Base-by-base conservation (phyloP, 139 green algal genomes). In the Pycnococcus provasolii region DNA sequence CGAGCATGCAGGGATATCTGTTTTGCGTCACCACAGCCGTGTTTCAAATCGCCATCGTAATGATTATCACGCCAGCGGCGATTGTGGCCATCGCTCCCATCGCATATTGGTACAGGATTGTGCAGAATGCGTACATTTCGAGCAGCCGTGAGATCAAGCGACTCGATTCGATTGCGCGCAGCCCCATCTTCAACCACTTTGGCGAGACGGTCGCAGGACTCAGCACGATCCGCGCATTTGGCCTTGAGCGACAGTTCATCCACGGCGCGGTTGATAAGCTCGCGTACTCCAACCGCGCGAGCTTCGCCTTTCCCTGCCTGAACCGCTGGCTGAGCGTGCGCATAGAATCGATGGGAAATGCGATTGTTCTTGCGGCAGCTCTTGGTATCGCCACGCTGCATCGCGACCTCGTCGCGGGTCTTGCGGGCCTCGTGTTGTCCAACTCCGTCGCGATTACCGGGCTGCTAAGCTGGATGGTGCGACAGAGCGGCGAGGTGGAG, bases 301-400 rank as follows among this genome's bases (percentile, higher is more conserved):
- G 67, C 44, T 67, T 64, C 60, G 62, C 66, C n/a, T 74, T 60
- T 62, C 76, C 78, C 60, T 72, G 64, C 65, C 67, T 62, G 58
- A 96, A 97, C 75, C 81, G 91, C 58, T 98, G 91, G 91, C 81
- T 98, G 44, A 83, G 73, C 11, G 74, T 97, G 42, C 79, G 91
- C 41, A 79, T 98, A 65, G 92, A 98, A 79, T 66, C 92, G 50
- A 87, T 96, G 68, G 91, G 90, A n/a, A 83, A 73, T 15, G 55
- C 67, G 0, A 79, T 91, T 1, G 76, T 88, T 13, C 79, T 85
- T 77, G 2, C 59, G 54, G 68, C 68, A 3, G 71, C 67, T 9
- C 53, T 81, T 11, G 60, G 15, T 4, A 60, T 83, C 39, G 67
- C 64, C 8, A 60, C 75, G 39, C 62, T 77, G 58, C 86, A 66